Conservation (phyloP, 441 rosid genomes). For the Populus hybrid region DNA sequence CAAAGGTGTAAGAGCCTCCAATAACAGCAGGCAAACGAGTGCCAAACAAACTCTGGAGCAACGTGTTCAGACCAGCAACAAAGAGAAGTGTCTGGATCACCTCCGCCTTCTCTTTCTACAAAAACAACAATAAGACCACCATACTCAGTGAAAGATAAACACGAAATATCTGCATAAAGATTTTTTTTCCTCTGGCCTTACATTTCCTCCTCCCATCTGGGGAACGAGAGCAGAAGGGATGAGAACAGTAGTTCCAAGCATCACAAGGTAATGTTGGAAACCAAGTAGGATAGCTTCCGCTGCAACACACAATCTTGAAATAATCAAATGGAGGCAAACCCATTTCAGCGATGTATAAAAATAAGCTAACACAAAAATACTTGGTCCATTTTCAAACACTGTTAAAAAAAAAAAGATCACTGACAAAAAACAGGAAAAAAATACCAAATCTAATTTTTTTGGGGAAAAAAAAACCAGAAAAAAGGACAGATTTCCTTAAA, state of each 20-base stretch:
- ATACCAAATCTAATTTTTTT: too few relatives aligned
- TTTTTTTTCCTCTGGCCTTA: slow-evolving; percentile 32
- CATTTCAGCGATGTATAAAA: background rate
- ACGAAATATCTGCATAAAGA: background rate
- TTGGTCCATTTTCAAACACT: background rate
- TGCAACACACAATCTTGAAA: slow-evolving; percentile 31
- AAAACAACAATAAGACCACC: slow-evolving; percentile 13
- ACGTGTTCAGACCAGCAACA: slow-evolving; percentile 91
- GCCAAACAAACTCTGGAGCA: slow-evolving; percentile 73
- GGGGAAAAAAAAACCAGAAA: background rate
- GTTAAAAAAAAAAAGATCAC: background rate
- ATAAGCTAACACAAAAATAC: background rate
- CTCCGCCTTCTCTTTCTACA: slow-evolving; percentile 85
- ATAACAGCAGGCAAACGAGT: slow-evolving; percentile 86
- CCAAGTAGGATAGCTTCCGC: slow-evolving; percentile 95
- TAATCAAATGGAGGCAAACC: slow-evolving; percentile 11
- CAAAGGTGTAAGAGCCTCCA: slow-evolving; percentile 84
- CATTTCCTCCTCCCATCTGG: slow-evolving; percentile 99
- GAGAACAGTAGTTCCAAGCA: slow-evolving; percentile 65
- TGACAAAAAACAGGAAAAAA: too few relatives aligned
- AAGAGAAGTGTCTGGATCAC: slow-evolving; percentile 92
- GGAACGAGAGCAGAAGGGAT: slow-evolving; percentile 95
- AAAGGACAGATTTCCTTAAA: background rate
- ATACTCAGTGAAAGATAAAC: background rate
- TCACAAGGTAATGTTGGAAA: slow-evolving; percentile 55